Base-by-base conservation (phyloP, 1,139 yeast species). In the Yamadazyma dushanensis region DNA sequence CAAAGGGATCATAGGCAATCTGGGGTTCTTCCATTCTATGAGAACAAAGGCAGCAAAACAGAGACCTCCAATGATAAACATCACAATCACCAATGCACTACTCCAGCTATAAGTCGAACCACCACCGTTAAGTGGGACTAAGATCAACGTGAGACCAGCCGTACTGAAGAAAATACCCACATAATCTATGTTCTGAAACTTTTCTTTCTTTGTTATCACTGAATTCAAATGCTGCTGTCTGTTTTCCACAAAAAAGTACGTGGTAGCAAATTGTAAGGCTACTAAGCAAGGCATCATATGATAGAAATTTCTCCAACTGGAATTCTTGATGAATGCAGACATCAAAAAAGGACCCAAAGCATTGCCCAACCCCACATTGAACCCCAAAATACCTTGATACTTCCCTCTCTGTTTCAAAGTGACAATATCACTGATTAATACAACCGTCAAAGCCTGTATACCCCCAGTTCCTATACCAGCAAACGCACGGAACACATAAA, bases 1-100 rank as follows among this genome's bases (percentile, higher is more conserved):
- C 33, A 77, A 57, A n/a, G 83, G 83, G 25, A 78, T 60, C 73
- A 78, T 72, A 4, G 84, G 83, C 15, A 78, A 54, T 38, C 52
- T 61, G 0, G 83, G 70, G 5, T 70, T 32, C 42, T 66, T 75
- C 61, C 70, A 61, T 47, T 78, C 82, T 11, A 70, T 56, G 4
- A 71, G 28, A 1, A 76, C 26, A 39, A 78, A 78, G 0, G 50
- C 49, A 1, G 63, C 30, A 22, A 75, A 54, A 24, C 66, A 61
- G 0, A 60, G 39, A 1, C 73, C 76, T 8, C 82, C 81, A 18
- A 76, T 52, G 2, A 59, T 45, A 38, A 76, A 66, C 61, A 78
- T 57, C 3, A 58, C 48, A 10, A 78, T 76, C 8, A 73, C 72
- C 18, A 66, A 37, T 0, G 73, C 47, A 34, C 78, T 70, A 45